These are phyloP conservation scores for Candida piceae DNA, from an alignment of 805 yeast genomes.

Conservation along the genomic window DNA sequence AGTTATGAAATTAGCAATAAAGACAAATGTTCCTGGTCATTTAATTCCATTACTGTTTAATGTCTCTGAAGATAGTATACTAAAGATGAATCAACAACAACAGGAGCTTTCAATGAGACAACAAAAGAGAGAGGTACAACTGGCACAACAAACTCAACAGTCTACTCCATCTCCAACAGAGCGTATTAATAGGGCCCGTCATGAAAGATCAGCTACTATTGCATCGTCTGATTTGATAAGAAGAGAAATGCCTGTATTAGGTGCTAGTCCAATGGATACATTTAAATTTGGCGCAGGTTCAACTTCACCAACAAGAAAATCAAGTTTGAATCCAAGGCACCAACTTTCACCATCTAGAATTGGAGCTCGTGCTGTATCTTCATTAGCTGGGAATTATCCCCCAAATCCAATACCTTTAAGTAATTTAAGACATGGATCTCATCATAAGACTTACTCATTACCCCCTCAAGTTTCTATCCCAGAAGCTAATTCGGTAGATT, in stretches of 20 bases:
- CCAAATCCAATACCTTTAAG: constrained; percentile 17
- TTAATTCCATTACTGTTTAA: constrained; percentile 57
- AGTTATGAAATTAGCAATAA: constrained; percentile 54
- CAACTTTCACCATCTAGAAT: constrained; percentile 44
- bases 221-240: constrained; percentile 4
- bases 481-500: constrained; percentile 26
- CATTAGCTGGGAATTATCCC: constrained; percentile 27
- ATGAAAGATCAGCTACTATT: constrained; percentile 10
- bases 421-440: constrained; percentile 27
- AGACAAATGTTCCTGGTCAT: constrained; percentile 57
- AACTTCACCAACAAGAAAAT: constrained; percentile 9
- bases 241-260: background rate
- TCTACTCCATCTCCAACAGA: constrained; percentile 7
- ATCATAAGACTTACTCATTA: constrained; percentile 36
- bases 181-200: constrained; percentile 3
- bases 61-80: constrained; percentile 12
- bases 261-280: constrained; percentile 19
- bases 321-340: constrained; percentile 15
- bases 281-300: constrained; percentile 30
- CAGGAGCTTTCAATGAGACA: background rate
- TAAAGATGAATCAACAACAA: constrained; percentile 7
- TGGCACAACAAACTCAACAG: background rate
- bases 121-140: background rate
- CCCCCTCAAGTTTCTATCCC: constrained; percentile 34
- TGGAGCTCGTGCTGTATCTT: constrained; percentile 69